A percentile compares a stretch with the other conserved stretches of the same genome.
These are phyloP conservation scores for Dalbergia cochinchinensis DNA, from an alignment of 306 rosid genomes.

Conservation along the genomic window DNA sequence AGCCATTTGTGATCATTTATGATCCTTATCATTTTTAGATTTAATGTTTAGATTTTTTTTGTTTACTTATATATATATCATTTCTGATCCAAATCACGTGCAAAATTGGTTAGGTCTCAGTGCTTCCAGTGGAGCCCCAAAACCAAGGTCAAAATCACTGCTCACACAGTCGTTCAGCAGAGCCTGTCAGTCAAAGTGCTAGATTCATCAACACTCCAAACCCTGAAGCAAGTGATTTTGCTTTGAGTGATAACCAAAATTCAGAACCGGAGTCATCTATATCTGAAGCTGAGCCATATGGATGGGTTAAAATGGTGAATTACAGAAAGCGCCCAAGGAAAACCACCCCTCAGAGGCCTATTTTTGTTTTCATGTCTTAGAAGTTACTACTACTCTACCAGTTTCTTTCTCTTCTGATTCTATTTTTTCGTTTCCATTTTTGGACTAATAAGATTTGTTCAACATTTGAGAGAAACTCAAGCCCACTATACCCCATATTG, in stretches of 20 bases:
- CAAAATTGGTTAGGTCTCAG: slow-evolving; percentile 49
- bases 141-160: slow-evolving; percentile 43
- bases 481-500: slow-evolving; percentile 54
- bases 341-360: slow-evolving; percentile 77
- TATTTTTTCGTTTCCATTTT: slow-evolving; percentile 31
- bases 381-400: slow-evolving; percentile 13
- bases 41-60: slow-evolving; percentile 9
- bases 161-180: slow-evolving; percentile 41
- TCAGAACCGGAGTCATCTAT: slow-evolving; percentile 77
- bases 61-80: not conserved
- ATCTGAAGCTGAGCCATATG: slow-evolving; percentile 81
- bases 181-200: slow-evolving; percentile 46
- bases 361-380: slow-evolving; percentile 54
- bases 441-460: slow-evolving; percentile 43
- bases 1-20: not conserved
- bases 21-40: not conserved
- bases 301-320: slow-evolving; percentile 70
- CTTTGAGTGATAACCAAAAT: slow-evolving; percentile 54
- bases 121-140: slow-evolving; percentile 56
- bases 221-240: slow-evolving; percentile 53
- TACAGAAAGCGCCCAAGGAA: slow-evolving; percentile 85
- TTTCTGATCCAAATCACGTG: slow-evolving; percentile 26
- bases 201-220: slow-evolving; percentile 44
- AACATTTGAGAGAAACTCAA: slow-evolving; percentile 49
- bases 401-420: slow-evolving; percentile 32